Conservation (phyloP, 164 flowering plant genomes). For the Berberis vulgaris region DNA sequence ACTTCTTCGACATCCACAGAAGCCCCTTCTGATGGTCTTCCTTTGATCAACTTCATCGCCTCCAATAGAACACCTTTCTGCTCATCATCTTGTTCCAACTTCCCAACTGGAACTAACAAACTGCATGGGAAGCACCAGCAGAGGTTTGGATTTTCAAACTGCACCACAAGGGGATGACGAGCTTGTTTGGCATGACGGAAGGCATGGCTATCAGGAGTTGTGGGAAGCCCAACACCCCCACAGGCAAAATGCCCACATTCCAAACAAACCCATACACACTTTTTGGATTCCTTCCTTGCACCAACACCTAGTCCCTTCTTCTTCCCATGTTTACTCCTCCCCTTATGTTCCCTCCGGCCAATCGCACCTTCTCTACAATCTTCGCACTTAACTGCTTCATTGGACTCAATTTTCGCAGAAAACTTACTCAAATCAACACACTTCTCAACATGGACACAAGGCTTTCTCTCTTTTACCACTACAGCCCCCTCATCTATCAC, state of each 20-base stretch:
- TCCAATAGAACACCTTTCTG: conserved; percentile 35
- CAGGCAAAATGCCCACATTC: conserved; percentile 85
- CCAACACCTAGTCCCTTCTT: conserved; percentile 26
- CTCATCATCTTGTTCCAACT: conserved; percentile 37
- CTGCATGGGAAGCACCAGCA: conserved; percentile 81
- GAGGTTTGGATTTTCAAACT: conserved; percentile 55
- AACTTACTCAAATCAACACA: conserved; percentile 45
- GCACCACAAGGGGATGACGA: conserved; percentile 61
- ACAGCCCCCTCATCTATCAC: conserved; percentile 21
- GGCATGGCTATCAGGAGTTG: conserved; percentile 57
- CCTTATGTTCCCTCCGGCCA: conserved; percentile 43
- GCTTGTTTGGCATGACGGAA: conserved; percentile 46
- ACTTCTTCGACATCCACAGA: conserved; percentile 48
- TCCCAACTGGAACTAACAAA: conserved; percentile 39
- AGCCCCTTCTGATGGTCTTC: conserved; percentile 18
- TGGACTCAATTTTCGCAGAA: conserved; percentile 29
- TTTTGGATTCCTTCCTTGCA: conserved; percentile 30
- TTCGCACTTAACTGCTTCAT: conserved; percentile 40
- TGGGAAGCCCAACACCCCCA: conserved; percentile 81
- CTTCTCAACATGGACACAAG: conserved; percentile 53
- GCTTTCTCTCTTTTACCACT: conserved; percentile 30
- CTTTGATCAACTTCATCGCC: conserved; percentile 51
- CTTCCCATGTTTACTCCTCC: conserved; percentile 61
- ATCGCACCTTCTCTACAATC: conserved; percentile 51
- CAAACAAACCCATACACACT: conserved; percentile 82